Evolutionary conservation across 2,329 filamentous ascomycete species (phyloP), one percentile per base, ranked within the genome.

Genomic region (Ascochyta fabae): DNA sequence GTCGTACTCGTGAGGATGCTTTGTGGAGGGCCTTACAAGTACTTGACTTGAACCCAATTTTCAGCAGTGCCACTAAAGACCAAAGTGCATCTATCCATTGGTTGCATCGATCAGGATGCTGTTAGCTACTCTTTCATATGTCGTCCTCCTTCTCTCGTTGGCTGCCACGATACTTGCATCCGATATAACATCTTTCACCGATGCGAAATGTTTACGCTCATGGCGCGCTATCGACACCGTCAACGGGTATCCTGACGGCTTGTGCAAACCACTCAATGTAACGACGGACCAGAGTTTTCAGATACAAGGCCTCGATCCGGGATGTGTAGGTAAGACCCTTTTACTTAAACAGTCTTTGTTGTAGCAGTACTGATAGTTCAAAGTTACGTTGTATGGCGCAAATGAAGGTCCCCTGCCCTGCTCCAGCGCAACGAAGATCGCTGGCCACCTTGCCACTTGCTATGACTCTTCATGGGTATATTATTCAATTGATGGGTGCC

Each of bases 401-500:
- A 62, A 69, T 24, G 39, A 44, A 15, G 48, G 56, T 4, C 47
- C 52, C 1, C 23, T 52, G 16, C 43, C 58, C 6, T 69, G 67
- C 33, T 69, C 67, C 0, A 56, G 62, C 6, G 46, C 56, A 6
- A 52, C 59, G 6, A 59, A 63, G 15, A 60, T 64, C 10, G 53
- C 68, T 3, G 67, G 61, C 7, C 58, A 64, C 8, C 43, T 68
- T 10, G 64, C 59, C 4, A 60, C 48, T 9, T 72, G 69, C 52
- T 72, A 71, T 48, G 67, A 67, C 39, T 54, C 66, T 3, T 62
- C 65, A 6, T 72, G 67, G 67, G 48, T 56, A 7, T 70, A 69
- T 33, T 72, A 68, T 48, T 69, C 67, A 31, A 66, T 72, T 22
- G 67, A 71, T 29, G 56, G 60, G 2, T 71, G 68, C 40, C 34